Conservation (phyloP, 2,329 filamentous ascomycete species). For the Botrytis paeoniae region DNA sequence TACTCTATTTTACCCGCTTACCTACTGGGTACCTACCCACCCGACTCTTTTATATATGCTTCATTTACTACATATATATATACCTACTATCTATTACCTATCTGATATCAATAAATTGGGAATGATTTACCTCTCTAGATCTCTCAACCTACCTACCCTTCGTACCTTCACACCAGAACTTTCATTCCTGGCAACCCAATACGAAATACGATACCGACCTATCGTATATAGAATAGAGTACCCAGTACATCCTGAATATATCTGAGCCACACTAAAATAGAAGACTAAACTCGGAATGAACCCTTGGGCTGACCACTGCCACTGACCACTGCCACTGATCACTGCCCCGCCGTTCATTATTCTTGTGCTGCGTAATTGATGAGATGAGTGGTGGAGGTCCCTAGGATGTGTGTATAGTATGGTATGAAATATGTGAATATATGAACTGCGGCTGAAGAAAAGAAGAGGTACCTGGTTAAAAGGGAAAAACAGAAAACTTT, state of each 20-base stretch:
- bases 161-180: background rate
- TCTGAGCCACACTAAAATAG: background rate
- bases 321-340: background rate
- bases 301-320: background rate
- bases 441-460: conserved; percentile 9
- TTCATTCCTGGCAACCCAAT: background rate
- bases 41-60: too few species aligned
- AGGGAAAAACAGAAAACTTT: background rate
- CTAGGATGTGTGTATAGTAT: too few species aligned
- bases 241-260: background rate
- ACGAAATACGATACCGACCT: background rate
- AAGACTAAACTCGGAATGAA: background rate
- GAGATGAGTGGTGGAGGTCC: background rate
- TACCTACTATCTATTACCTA: background rate
- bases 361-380: background rate
- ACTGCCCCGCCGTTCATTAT: conserved; percentile 5
- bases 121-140: background rate
- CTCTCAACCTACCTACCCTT: background rate
- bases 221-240: too few species aligned
- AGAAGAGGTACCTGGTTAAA: background rate
- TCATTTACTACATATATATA: too few species aligned
- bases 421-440: background rate
- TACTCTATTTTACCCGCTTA: too few species aligned
- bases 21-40: background rate
- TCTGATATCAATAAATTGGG: background rate